Evolutionary conservation across 257 asterid species (phyloP).

Genomic region (Prunella vulgaris): DNA sequence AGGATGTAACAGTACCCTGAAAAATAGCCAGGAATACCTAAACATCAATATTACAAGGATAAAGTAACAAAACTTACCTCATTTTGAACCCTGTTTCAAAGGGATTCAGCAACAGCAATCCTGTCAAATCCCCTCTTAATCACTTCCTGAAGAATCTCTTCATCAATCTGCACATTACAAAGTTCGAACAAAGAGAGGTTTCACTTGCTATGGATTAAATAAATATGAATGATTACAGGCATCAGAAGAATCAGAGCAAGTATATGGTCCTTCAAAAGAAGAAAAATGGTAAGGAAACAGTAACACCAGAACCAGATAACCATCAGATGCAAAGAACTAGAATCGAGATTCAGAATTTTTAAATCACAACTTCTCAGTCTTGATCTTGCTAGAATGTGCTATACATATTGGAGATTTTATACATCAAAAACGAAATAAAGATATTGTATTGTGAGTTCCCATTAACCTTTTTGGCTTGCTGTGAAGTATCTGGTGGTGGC

Average conservation of each 20-base stretch:
- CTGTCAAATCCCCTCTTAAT: conserved; percentile 77
- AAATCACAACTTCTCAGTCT: background rate
- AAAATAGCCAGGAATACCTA: conserved; percentile 25
- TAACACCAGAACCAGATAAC: background rate
- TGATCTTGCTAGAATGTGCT: background rate
- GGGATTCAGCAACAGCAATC: too few species aligned
- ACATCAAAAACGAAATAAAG: background rate
- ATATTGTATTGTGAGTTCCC: conserved; percentile 6
- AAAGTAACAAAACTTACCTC: too few species aligned
- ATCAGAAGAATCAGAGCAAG: conserved; percentile 2
- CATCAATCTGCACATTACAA: conserved; percentile 61
- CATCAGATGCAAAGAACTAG: too few species aligned
- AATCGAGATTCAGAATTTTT: too few species aligned
- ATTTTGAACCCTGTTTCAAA: too few species aligned
- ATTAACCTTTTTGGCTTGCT: too few species aligned
- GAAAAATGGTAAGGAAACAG: background rate
- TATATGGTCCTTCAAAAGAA: background rate
- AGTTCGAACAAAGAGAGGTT: background rate
- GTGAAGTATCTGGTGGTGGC: too few species aligned
- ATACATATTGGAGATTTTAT: background rate
- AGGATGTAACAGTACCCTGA: conserved; percentile 85
- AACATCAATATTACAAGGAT: conserved; percentile 10
- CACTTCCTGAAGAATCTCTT: conserved; percentile 95
- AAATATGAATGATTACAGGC: background rate
- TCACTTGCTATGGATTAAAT: conserved; percentile 2